Conservation (phyloP, 2,329 filamentous ascomycete genomes). For the Phaeosphaeriaceae sp. region DNA sequence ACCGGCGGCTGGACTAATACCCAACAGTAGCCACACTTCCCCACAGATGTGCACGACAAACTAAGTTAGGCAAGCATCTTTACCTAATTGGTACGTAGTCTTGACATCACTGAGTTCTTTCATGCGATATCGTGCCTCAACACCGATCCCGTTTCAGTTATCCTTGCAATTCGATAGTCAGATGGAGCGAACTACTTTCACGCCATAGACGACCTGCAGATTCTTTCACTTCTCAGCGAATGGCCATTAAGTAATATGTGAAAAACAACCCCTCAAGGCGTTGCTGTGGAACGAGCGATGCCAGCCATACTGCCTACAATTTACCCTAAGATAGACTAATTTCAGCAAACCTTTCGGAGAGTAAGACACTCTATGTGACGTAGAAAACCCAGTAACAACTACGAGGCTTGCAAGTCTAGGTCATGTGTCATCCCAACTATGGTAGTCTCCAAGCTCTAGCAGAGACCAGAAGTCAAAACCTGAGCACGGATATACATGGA, state of each 20-base stretch:
- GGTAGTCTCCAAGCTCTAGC: neutral
- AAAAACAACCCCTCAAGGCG: slow-evolving; percentile 1
- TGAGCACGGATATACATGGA: neutral
- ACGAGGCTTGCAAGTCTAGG: slow-evolving; percentile 5
- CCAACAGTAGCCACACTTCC: slow-evolving; percentile 23
- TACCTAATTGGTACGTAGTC: slow-evolving; percentile 19
- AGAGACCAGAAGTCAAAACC: neutral
- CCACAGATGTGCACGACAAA: slow-evolving; percentile 14
- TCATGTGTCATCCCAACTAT: slow-evolving; percentile 7
- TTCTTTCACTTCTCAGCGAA: slow-evolving; percentile 12
- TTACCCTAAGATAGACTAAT: slow-evolving; percentile 14
- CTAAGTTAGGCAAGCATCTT: slow-evolving; percentile 19
- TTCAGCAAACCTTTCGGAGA: slow-evolving; percentile 5
- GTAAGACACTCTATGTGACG: slow-evolving; percentile 13
- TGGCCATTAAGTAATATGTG: slow-evolving; percentile 1
- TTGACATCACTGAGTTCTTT: slow-evolving; percentile 18
- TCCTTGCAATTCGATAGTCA: slow-evolving; percentile 22
- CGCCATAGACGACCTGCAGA: slow-evolving; percentile 18
- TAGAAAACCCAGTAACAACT: slow-evolving; percentile 6
- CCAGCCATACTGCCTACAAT: slow-evolving; percentile 11
- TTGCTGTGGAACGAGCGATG: slow-evolving; percentile 7
- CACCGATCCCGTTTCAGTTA: slow-evolving; percentile 11
- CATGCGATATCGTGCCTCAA: slow-evolving; percentile 6
- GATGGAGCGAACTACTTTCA: slow-evolving; percentile 16
- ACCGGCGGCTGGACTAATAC: slow-evolving; percentile 21